Evolutionary conservation across 2,329 filamentous ascomycete genomes (phyloP).

Genomic region (Bipolaris victoriae): DNA sequence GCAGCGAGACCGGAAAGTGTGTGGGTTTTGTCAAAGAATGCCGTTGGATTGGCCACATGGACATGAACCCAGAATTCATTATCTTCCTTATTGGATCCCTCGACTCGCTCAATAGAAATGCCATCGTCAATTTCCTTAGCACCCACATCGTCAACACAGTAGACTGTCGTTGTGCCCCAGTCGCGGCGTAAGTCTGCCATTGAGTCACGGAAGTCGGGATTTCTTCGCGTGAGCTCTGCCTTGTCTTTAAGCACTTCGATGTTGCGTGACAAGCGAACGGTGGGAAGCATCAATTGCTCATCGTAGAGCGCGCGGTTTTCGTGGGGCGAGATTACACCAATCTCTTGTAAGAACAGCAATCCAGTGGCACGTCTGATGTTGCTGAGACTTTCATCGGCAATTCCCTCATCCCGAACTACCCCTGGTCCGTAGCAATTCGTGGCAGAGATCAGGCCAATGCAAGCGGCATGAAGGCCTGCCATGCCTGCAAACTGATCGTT

Average conservation of each 20-base stretch:
- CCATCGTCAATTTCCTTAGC: conserved; percentile 81
- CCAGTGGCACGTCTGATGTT: conserved; percentile 46
- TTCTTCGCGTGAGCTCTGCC: conserved; percentile 29
- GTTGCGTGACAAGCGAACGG: conserved; percentile 52
- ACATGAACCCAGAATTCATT: conserved; percentile 75
- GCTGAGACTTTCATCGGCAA: not conserved
- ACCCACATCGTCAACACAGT: conserved; percentile 72
- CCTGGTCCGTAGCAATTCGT: conserved; percentile 64
- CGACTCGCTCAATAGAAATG: conserved; percentile 70
- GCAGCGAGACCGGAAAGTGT: conserved; percentile 66
- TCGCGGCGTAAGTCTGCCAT: conserved; percentile 65
- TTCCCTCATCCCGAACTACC: conserved; percentile 26
- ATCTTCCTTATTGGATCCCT: conserved; percentile 54
- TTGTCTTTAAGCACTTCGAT: conserved; percentile 51
- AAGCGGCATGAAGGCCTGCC: conserved; percentile 65
- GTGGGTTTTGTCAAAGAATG: conserved; percentile 67
- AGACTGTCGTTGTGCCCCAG: conserved; percentile 66
- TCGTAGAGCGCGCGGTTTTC: conserved; percentile 71
- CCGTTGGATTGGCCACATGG: conserved; percentile 79
- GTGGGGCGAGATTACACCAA: conserved; percentile 73
- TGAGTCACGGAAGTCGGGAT: conserved; percentile 55
- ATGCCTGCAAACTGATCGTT: conserved; percentile 33
- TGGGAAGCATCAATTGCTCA: conserved; percentile 59
- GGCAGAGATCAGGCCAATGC: conserved; percentile 68
- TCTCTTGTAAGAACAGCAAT: conserved; percentile 75